Base-by-base conservation (phyloP, 768 basidiomycete genomes). In the Naematelia aurantialba region DNA sequence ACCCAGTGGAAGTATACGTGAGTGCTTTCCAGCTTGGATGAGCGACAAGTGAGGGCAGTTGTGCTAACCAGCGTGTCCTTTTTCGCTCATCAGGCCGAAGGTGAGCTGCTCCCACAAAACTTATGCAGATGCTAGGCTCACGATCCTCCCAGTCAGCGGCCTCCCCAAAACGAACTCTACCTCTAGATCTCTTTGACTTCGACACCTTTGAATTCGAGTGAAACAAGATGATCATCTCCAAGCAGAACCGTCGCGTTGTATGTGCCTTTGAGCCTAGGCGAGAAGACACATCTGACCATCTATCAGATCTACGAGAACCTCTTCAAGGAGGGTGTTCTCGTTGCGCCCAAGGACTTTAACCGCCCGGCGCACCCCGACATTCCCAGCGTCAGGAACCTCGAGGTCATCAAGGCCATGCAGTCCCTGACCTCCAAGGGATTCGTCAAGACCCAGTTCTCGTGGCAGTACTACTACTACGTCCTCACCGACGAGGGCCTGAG, bases 311-410 rank as follows among this genome's bases (percentile, higher is more conserved):
- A 96, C 83, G 93, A 99, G 82, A 89, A 88, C 83, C 92, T 99
- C 84, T 99, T 99, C 89, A 96, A 96, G 82, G 93, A 99, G 88
- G 94, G 94, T 75, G 94, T 98, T 62, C 82, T 97, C 71, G 96
- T 98, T 79, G 96, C 96, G 74, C 93, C 96, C 84, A 99, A 99
- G 82, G 93, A 99, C 81, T 97, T 83, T 83, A 97, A 98, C 78
- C 89, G 89, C 52, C 89, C 92, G 52, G 91, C 93, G 79, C 96
- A 99, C 77, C 91, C 93, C 77, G 92, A 97, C 68, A 80, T 86
- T 56, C 66, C 76, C 62, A 82, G 83, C 56, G 81, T 85, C 73
- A 81, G 82, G 60, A 86, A 86, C 80, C 82, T 86, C 64, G 80
- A 84, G 78, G 85, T 86, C 69, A 85, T 86, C 83, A 86, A 86